phyloP scores from a whole-genome alignment of 2,329 filamentous ascomycete genomes.

The Cladosporium sp. region DNA sequence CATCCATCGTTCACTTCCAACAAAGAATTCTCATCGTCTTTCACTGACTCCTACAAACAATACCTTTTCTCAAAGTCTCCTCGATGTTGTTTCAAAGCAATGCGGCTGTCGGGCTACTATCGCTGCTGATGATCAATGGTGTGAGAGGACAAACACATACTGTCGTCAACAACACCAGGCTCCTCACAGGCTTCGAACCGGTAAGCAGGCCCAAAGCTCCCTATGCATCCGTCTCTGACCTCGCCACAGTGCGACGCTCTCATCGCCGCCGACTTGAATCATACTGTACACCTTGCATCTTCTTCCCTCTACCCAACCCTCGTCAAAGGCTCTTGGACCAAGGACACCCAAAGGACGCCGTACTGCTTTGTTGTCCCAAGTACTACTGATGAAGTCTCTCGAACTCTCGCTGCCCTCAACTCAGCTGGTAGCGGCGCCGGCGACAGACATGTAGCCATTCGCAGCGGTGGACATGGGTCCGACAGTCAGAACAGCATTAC shows the following conservation, averaged over 20 bases:
- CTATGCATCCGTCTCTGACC: not conserved
- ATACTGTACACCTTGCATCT: not conserved
- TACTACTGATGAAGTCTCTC: slow-evolving; percentile 7
- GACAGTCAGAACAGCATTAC: slow-evolving; percentile 16
- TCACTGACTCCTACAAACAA: not conserved
- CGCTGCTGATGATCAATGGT: not conserved
- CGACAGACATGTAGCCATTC: slow-evolving; percentile 13
- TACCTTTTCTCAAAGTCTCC: not conserved
- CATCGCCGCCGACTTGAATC: not conserved
- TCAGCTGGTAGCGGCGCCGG: slow-evolving; percentile 4
- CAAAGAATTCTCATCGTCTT: not conserved
- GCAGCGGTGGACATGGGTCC: slow-evolving; percentile 12
- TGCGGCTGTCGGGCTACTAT: not conserved
- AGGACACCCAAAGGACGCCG: slow-evolving; percentile 3
- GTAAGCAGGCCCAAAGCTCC: not conserved
- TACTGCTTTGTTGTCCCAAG: slow-evolving; percentile 9
- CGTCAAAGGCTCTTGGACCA: slow-evolving; percentile 6
- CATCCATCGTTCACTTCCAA: not conserved
- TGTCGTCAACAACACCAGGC: not conserved
- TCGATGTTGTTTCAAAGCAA: not conserved
- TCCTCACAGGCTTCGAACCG: not conserved
- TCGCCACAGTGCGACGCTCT: not conserved
- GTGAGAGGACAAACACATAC: not conserved
- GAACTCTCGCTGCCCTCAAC: not conserved
- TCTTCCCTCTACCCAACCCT: not conserved